Evolutionary conservation across 495 filamentous ascomycete genomes (phyloP).

Genomic region (Penicillium angulare): DNA sequence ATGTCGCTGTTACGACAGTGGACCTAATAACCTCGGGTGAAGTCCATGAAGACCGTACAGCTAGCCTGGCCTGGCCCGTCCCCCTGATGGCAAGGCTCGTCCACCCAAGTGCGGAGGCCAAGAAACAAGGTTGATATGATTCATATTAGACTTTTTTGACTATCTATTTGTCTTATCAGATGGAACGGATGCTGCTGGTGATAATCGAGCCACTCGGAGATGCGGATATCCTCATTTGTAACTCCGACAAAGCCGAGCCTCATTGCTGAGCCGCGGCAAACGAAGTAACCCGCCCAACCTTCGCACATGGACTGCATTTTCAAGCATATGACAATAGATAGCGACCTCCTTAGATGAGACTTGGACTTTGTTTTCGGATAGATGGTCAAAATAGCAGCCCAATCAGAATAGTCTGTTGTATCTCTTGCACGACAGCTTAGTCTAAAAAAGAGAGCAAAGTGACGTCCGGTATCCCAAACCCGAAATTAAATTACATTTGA

Average conservation of each 20-base stretch:
- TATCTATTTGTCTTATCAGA: not conserved
- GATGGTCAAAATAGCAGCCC: too few species aligned
- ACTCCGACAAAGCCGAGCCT: not conserved
- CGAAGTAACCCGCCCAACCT: not conserved
- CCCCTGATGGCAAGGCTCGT: slow-evolving; percentile 6
- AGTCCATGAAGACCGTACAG: slow-evolving; percentile 18
- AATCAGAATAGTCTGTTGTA: too few species aligned
- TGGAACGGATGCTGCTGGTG: not conserved
- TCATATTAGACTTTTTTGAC: not conserved
- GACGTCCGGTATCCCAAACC: too few species aligned
- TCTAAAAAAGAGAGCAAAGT: too few species aligned
- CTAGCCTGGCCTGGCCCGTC: slow-evolving; percentile 23
- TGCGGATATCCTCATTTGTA: not conserved
- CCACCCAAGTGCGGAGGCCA: not conserved
- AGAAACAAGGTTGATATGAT: slow-evolving; percentile 4
- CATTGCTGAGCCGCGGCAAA: not conserved
- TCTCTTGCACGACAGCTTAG: too few species aligned
- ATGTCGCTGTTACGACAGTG: slow-evolving; percentile 29
- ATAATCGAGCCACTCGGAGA: not conserved
- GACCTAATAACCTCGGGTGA: slow-evolving; percentile 28
- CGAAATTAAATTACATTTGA: too few species aligned
- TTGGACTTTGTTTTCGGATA: too few species aligned
- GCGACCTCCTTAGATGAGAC: too few species aligned
- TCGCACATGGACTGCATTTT: not conserved
- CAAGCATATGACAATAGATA: too few species aligned